Percentiles rank a stretch among this genome's conserved stretches.
Conservation (phyloP, 2,329 filamentous ascomycete species). For the Exophiala viscosa region DNA sequence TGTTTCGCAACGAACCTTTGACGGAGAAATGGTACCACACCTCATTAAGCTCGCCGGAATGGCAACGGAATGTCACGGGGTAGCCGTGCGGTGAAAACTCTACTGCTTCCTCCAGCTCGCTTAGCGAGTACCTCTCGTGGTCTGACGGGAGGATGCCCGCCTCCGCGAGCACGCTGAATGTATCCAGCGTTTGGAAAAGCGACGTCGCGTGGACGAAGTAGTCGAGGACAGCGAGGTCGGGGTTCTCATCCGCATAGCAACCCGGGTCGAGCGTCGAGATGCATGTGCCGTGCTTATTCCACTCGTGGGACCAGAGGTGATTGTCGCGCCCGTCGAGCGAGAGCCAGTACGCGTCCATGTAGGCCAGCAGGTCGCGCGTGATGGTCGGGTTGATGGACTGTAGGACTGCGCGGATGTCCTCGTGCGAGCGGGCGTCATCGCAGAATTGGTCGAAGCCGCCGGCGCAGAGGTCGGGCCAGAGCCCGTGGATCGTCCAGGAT, state of each 20-base stretch:
- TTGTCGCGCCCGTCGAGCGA: constrained; percentile 62
- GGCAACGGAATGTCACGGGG: constrained; percentile 58
- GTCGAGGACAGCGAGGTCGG: constrained; percentile 61
- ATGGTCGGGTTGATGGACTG: neutral
- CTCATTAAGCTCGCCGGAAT: constrained; percentile 47
- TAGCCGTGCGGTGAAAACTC: constrained; percentile 51
- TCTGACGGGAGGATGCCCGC: constrained; percentile 57
- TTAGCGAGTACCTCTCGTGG: constrained; percentile 56
- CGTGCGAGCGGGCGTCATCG: constrained; percentile 59
- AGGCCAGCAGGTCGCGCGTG: constrained; percentile 53
- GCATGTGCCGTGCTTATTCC: constrained; percentile 72
- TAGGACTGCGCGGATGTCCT: constrained; percentile 56
- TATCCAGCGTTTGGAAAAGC: constrained; percentile 64
- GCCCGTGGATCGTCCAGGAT: constrained; percentile 71
- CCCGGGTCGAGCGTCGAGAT: constrained; percentile 58
- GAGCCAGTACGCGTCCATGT: constrained; percentile 71
- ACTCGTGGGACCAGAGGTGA: constrained; percentile 70
- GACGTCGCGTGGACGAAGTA: constrained; percentile 65
- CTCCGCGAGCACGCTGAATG: constrained; percentile 59
- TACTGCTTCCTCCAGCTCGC: constrained; percentile 59
- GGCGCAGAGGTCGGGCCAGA: constrained; percentile 67
- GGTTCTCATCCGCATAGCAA: constrained; percentile 62
- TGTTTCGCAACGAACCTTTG: constrained; percentile 42
- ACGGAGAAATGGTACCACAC: constrained; percentile 64
- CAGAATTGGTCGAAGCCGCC: constrained; percentile 66